Evolutionary conservation across 2,329 filamentous ascomycete genomes (phyloP).

Genomic region (Colletotrichum orbiculare): DNA sequence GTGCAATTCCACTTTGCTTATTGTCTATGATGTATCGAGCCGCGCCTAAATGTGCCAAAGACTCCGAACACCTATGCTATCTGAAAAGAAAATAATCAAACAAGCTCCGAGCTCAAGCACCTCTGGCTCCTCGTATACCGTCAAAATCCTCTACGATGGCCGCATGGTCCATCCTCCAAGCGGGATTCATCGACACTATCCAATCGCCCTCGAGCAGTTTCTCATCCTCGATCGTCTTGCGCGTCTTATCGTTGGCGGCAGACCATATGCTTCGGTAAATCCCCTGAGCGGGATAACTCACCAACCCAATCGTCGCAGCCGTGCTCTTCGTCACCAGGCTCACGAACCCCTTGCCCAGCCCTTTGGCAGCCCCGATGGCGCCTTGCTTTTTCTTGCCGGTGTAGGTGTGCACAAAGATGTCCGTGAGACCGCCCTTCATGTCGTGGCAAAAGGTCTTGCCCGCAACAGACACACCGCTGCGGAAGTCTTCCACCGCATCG

Average conservation of each 20-base stretch:
- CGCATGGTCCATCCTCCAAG: slow-evolving; percentile 31
- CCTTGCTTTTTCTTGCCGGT: slow-evolving; percentile 34
- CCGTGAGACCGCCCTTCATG: slow-evolving; percentile 33
- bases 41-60: background rate
- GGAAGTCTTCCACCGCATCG: slow-evolving; percentile 29
- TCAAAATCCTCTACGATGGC: slow-evolving; percentile 37
- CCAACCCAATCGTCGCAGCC: slow-evolving; percentile 32
- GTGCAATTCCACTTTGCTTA: background rate
- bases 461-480: slow-evolving; percentile 35
- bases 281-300: slow-evolving; percentile 37
- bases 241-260: slow-evolving; percentile 19
- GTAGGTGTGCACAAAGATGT: slow-evolving; percentile 36
- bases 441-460: slow-evolving; percentile 34
- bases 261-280: slow-evolving; percentile 32
- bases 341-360: slow-evolving; percentile 34
- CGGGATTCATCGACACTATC: slow-evolving; percentile 30
- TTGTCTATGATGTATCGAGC: background rate
- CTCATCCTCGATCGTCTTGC: slow-evolving; percentile 29
- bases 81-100: background rate
- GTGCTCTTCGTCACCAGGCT: slow-evolving; percentile 35
- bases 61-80: slow-evolving; percentile 19
- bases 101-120: background rate
- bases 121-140: slow-evolving; percentile 17
- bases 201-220: slow-evolving; percentile 34
- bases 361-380: slow-evolving; percentile 33